These are phyloP conservation scores for Curvularia eragrostidis DNA, from an alignment of 2,329 filamentous ascomycete species.

Conservation along the genomic window DNA sequence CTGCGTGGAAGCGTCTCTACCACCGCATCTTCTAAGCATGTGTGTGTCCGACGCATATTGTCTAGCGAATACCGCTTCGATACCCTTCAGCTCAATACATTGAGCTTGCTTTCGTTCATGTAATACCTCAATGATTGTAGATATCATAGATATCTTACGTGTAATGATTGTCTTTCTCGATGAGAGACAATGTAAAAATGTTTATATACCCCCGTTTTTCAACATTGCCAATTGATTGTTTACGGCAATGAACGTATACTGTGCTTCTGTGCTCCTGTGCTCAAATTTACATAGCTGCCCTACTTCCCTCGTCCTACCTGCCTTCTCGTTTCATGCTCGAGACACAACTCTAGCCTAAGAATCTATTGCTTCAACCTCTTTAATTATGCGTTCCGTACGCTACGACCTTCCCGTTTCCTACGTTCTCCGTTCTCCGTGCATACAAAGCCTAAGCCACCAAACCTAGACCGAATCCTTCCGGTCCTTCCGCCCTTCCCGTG, in stretches of 20 bases:
- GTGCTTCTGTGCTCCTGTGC: no score
- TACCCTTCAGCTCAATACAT: neutral
- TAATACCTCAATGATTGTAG: neutral
- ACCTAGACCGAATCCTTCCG: neutral
- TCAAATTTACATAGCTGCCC: no score
- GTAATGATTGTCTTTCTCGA: constrained; percentile 5
- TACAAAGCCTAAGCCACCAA: neutral
- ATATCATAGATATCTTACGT: neutral
- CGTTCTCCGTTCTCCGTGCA: neutral
- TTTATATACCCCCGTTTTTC: constrained; percentile 8
- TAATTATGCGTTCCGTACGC: neutral
- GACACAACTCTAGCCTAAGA: neutral
- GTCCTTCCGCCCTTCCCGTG: neutral
- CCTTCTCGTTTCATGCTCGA: neutral
- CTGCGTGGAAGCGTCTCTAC: constrained; percentile 55
- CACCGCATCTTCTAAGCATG: constrained; percentile 38
- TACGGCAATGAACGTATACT: neutral
- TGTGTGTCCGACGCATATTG: neutral
- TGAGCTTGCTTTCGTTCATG: constrained; percentile 1
- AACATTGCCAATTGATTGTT: constrained; percentile 7
- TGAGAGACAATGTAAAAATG: constrained; percentile 3
- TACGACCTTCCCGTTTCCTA: neutral
- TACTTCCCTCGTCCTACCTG: neutral
- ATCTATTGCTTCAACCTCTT: neutral
- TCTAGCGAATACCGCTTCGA: neutral